Base-by-base conservation (phyloP, 2,329 filamentous ascomycete genomes). In the Orbilia javanica region DNA sequence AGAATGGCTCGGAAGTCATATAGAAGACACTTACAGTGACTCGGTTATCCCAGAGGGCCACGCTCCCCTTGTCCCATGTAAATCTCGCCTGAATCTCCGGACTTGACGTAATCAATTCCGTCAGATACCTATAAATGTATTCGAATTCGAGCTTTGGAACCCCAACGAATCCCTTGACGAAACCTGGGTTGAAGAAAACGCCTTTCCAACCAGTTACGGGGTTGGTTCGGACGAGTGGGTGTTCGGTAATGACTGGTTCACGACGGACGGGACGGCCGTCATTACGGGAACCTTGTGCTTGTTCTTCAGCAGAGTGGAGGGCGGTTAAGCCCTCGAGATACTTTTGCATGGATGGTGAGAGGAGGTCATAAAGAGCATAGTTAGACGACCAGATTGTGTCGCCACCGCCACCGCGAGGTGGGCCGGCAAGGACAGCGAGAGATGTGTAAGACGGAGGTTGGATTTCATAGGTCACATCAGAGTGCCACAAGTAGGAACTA, bases 41-140 rank as follows among this genome's bases (percentile, higher is more conserved):
- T 18, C 89, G 85, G 79, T 91, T 92, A 81, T 92, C 90, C 90
- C 90, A 92, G 73, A 92, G 87, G 0, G 89, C 89, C 1, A 92
- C 88, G 72, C 91, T 90, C 48, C 88, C 87, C 79, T 88, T 87
- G 50, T 87, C 86, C 90, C 90, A 91, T 80, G 88, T 86, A 81
- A 91, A 89, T 18, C 91, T 87, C 4, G 88, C 90, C 81, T 93
- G 91, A 75, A 91, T 86, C 83, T 94, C 92, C 48, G 91, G 90
- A 5, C 86, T 89, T 1, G 87, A 88, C 1, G 86, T 83, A 5
- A 89, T 85, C 25, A 89, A 84, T 80, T 88, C 87, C 36, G 88
- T 88, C 36, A 90, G 84, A 55, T 86, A 85, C 1, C 82, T 81
- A 76, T 89, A 85, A 79, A 88, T 87, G 48, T 85, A 83, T 79